Evolutionary conservation across 306 rosid genomes (phyloP), one percentile per base, ranked within the genome.

Genomic region (Sindora glabra): DNA sequence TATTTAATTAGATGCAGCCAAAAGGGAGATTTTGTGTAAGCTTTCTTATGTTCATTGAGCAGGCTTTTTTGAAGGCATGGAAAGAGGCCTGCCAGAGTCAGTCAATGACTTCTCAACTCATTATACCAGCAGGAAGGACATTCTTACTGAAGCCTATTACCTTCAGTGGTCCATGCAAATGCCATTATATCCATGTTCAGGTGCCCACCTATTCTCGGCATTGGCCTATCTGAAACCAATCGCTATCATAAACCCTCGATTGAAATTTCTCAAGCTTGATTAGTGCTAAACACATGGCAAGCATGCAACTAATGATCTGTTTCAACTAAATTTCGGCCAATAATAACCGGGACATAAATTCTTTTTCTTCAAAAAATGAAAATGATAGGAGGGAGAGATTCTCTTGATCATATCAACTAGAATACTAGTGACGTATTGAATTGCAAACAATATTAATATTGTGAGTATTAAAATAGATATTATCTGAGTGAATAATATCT

Each of bases 1-100:
- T 27, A 23, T 2, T 15, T 13, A n/a, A 24, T 29, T 5, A n/a
- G 19, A 3, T 49, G 9, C 32, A 12, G 33, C 36, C 17, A 5
- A 3, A 10, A 26, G 18, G 24, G 6, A 23, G 56, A 2, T 9
- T 29, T 2, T 8, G 13, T 18, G 9, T 62, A 22, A 44, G 36
- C 17, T 23, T 19, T 37, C 0, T 37, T 4, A 19, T 2, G 49
- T 44, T 34, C 15, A 52, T 53, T 67, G n/a, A 56, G 55, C 27
- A 79, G 84, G 84, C 84, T 0, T 79, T 79, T 71, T 3, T 45
- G 15, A 71, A 75, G 54, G 78, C 84, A 0, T 79, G 81, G 81
- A 63, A 74, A 52, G 84, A 51, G 0, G 70, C 48, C 0, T 79
- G 84, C 23, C 5, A 39, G 4, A 74, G 75, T 63, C 45, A 45